Evolutionary conservation across 139 green algal genomes (phyloP).

Genomic region (Zygnema circumcarinatum): DNA sequence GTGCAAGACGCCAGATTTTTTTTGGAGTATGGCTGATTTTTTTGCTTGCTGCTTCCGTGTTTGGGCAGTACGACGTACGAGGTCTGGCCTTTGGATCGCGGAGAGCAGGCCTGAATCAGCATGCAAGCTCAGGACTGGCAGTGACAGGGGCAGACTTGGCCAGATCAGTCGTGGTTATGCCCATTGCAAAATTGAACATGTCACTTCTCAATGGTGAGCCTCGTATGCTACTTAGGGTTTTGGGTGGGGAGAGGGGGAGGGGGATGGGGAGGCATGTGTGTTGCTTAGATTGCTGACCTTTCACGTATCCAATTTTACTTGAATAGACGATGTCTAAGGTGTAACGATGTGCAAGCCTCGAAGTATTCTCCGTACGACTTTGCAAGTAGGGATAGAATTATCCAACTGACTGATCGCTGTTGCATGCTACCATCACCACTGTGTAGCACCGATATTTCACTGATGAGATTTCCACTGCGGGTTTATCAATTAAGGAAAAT

Average conservation of each 20-base stretch:
- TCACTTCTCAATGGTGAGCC: slow-evolving; percentile 43
- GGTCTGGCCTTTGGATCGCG: slow-evolving; percentile 48
- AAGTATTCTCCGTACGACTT: too few species aligned
- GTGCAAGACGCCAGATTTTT: too few species aligned
- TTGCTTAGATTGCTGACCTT: not conserved
- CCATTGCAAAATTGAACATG: slow-evolving; percentile 39
- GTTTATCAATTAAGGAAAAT: too few species aligned
- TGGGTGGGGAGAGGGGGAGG: not conserved
- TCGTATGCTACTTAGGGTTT: not conserved
- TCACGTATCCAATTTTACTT: too few species aligned
- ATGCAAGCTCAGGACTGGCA: slow-evolving; percentile 43
- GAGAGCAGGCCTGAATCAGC: slow-evolving; percentile 36
- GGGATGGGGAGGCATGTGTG: not conserved
- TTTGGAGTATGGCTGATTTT: too few species aligned
- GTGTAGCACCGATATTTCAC: too few species aligned
- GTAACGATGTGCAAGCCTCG: too few species aligned
- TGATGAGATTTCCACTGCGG: too few species aligned
- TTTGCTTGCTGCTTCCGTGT: not conserved
- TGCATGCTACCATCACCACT: too few species aligned
- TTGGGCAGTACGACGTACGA: slow-evolving; percentile 45
- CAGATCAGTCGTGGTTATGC: slow-evolving; percentile 45
- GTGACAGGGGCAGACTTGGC: slow-evolving; percentile 31
- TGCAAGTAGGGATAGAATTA: too few species aligned
- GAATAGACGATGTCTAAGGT: not conserved
- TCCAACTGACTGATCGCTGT: too few species aligned